Evolutionary conservation across 805 yeast species (phyloP).

Genomic region (Priceomyces castillae): DNA sequence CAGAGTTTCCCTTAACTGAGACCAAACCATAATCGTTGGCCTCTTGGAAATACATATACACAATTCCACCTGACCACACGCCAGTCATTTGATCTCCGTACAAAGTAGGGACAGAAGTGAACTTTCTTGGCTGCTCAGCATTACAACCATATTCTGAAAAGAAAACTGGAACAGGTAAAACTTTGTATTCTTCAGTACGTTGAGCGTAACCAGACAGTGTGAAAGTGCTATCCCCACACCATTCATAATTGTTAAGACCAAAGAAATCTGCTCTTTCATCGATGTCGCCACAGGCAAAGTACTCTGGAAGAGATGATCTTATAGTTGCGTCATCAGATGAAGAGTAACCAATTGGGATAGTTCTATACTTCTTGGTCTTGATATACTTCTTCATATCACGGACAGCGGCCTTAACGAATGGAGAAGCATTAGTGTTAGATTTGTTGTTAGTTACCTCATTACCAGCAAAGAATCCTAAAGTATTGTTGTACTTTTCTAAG

Average conservation of each 20-base stretch:
- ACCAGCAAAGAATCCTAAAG: slow-evolving; percentile 83
- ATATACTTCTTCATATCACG: slow-evolving; percentile 76
- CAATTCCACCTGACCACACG: slow-evolving; percentile 90
- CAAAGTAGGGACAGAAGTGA: slow-evolving; percentile 67
- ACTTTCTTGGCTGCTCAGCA: slow-evolving; percentile 62
- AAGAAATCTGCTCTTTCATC: slow-evolving; percentile 73
- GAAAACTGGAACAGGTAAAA: slow-evolving; percentile 69
- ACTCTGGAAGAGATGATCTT: slow-evolving; percentile 67
- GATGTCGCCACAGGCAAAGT: slow-evolving; percentile 70
- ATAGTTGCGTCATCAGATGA: slow-evolving; percentile 72
- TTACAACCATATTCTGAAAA: slow-evolving; percentile 87
- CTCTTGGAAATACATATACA: slow-evolving; percentile 81
- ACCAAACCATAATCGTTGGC: slow-evolving; percentile 75
- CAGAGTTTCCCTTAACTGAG: slow-evolving; percentile 44
- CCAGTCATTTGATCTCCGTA: slow-evolving; percentile 70
- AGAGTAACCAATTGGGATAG: slow-evolving; percentile 78
- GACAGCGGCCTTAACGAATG: slow-evolving; percentile 79
- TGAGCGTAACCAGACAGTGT: slow-evolving; percentile 59
- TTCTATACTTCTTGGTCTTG: slow-evolving; percentile 55
- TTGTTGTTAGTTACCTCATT: slow-evolving; percentile 74
- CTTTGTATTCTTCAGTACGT: slow-evolving; percentile 61
- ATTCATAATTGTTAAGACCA: slow-evolving; percentile 87
- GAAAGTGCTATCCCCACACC: slow-evolving; percentile 73
- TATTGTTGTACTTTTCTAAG: slow-evolving; percentile 67
- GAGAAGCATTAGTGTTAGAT: slow-evolving; percentile 69